These are phyloP conservation scores for Irpex rosettiformis DNA, from an alignment of 1,284 basidiomycete species.

Conservation along the genomic window DNA sequence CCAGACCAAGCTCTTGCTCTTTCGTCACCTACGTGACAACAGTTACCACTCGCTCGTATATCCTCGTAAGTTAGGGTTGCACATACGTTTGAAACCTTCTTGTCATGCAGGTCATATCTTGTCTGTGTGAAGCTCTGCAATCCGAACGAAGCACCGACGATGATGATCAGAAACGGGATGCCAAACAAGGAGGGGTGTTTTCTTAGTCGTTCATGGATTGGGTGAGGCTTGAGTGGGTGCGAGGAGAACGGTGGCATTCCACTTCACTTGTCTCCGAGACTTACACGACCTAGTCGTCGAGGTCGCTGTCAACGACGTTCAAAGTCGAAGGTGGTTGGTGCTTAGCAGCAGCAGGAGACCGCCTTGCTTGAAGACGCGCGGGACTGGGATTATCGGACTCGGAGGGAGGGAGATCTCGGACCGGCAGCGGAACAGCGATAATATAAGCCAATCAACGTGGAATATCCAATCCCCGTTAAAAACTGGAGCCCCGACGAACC, in stretches of 20 bases:
- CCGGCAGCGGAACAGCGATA: background rate
- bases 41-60: background rate
- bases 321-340: background rate
- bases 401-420: background rate
- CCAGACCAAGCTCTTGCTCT: conserved; percentile 83
- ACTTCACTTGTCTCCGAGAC: too few relatives aligned
- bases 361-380: too few relatives aligned
- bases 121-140: conserved; percentile 86
- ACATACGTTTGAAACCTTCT: conserved; percentile 70
- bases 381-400: too few relatives aligned
- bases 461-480: too few relatives aligned
- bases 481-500: background rate
- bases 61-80: background rate
- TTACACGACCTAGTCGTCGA: too few relatives aligned
- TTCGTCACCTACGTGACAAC: conserved; percentile 54
- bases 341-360: too few relatives aligned
- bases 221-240: conserved; percentile 45
- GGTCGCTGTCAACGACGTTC: background rate
- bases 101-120: conserved; percentile 84
- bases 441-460: too few relatives aligned
- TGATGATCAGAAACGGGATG: conserved; percentile 81
- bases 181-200: conserved; percentile 76
- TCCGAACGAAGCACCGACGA: conserved; percentile 87
- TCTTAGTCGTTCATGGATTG: conserved; percentile 44
- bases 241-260: conserved; percentile 65